Percentiles rank a stretch among this genome's conserved stretches.
Conservation (phyloP, 768 basidiomycete genomes). For the Roridomyces roridus region DNA sequence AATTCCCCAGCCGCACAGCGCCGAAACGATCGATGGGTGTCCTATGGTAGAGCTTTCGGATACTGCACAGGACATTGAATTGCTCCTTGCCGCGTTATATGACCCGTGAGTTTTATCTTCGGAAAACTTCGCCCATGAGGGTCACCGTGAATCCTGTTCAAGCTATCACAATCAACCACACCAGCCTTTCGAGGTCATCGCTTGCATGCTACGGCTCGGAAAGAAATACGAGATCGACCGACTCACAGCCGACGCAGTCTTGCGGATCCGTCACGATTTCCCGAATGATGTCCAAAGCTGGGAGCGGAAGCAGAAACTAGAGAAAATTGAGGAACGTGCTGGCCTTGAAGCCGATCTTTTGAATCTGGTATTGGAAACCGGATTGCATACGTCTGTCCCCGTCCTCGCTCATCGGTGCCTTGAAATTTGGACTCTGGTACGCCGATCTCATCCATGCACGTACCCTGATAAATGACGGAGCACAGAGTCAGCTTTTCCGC, state of each 20-base stretch:
- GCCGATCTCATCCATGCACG: not conserved
- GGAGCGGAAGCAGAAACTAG: not conserved
- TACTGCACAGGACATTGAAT: not conserved
- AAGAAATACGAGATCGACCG: conserved; percentile 3
- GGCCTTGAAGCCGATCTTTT: not conserved
- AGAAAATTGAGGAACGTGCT: not conserved
- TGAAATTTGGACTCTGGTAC: not conserved
- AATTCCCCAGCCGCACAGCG: not conserved
- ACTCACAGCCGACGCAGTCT: not conserved
- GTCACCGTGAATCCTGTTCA: not conserved
- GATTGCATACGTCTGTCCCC: not conserved
- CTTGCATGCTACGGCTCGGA: conserved; percentile 1
- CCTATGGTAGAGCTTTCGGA: conserved; percentile 28
- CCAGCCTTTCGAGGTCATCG: not conserved
- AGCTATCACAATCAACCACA: not conserved
- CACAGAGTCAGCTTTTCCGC: no score
- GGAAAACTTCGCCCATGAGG: not conserved
- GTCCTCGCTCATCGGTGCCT: not conserved
- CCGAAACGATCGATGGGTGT: conserved; percentile 27
- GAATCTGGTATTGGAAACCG: not conserved
- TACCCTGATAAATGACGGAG: not conserved
- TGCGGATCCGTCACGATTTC: not conserved
- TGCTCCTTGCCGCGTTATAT: not conserved
- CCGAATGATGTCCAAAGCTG: not conserved
- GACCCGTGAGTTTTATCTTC: not conserved